Conservation (phyloP, 495 filamentous ascomycete genomes). For the Penicillium arizonense region DNA sequence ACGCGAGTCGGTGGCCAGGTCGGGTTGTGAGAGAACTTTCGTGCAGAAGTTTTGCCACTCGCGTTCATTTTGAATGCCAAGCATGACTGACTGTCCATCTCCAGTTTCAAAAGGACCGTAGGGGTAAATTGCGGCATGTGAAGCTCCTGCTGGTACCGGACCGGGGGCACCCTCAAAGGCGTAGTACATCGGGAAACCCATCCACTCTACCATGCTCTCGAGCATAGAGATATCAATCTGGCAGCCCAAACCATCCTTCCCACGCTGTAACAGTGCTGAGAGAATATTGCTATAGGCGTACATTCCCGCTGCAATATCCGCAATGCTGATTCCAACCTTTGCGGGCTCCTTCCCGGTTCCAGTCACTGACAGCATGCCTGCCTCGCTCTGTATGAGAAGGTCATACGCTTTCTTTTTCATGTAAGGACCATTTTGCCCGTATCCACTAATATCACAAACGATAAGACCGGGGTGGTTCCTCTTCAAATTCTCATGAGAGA, state of each 20-base stretch:
- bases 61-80: slow-evolving; percentile 53
- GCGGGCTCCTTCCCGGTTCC: slow-evolving; percentile 45
- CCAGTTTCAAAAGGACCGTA: slow-evolving; percentile 53
- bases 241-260: slow-evolving; percentile 40
- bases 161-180: slow-evolving; percentile 37
- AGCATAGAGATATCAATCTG: slow-evolving; percentile 54
- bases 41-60: slow-evolving; percentile 50
- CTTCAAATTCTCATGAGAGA: slow-evolving; percentile 42
- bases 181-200: slow-evolving; percentile 55
- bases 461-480: slow-evolving; percentile 42
- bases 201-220: slow-evolving; percentile 56
- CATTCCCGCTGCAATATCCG: slow-evolving; percentile 50
- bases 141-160: slow-evolving; percentile 42
- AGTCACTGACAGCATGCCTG: slow-evolving; percentile 50
- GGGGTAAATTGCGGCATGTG: slow-evolving; percentile 51
- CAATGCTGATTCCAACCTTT: slow-evolving; percentile 53
- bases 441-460: slow-evolving; percentile 53
- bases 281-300: slow-evolving; percentile 52
- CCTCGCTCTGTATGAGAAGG: slow-evolving; percentile 53
- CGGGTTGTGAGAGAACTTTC: slow-evolving; percentile 30
- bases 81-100: slow-evolving; percentile 47
- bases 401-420: slow-evolving; percentile 56
- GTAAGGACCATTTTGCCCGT: slow-evolving; percentile 50
- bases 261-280: slow-evolving; percentile 45
- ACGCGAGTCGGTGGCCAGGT: slow-evolving; percentile 30